These are phyloP conservation scores for Chlorella sp. DNA, from an alignment of 139 green algal species.

Conservation along the genomic window DNA sequence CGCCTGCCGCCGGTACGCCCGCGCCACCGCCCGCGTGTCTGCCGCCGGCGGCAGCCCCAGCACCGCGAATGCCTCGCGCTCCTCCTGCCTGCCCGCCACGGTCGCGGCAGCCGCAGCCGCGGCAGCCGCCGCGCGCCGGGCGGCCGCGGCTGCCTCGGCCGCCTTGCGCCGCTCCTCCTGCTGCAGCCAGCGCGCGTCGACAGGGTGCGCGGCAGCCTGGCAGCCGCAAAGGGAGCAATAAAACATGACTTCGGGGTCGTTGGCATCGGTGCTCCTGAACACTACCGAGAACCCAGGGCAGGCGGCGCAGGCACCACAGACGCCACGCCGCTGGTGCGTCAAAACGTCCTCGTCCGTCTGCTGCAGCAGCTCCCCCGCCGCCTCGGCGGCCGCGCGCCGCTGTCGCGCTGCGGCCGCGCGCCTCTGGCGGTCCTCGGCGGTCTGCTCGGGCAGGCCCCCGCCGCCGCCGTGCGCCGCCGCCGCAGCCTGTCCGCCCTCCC, in stretches of 20 bases:
- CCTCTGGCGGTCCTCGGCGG: neutral
- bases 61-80: constrained; percentile 16
- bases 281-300: constrained; percentile 27
- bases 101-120: neutral
- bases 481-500: no score
- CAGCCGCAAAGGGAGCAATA: constrained; percentile 38
- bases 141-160: neutral
- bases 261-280: constrained; percentile 23
- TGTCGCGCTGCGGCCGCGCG: neutral
- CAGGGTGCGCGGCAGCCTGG: constrained; percentile 11
- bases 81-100: neutral
- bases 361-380: constrained; percentile 15
- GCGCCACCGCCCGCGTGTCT: neutral
- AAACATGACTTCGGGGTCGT: constrained; percentile 42
- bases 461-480: no score
- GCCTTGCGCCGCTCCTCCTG: neutral
- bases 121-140: neutral
- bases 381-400: constrained; percentile 8
- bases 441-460: neutral
- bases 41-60: constrained; percentile 12
- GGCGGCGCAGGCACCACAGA: constrained; percentile 6
- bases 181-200: constrained; percentile 14
- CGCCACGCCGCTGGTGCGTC: constrained; percentile 8
- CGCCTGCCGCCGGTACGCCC: constrained; percentile 29
- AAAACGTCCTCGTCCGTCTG: constrained; percentile 19